Conservation (phyloP, 2,329 filamentous ascomycete genomes). For the Phialophora chinensis region DNA sequence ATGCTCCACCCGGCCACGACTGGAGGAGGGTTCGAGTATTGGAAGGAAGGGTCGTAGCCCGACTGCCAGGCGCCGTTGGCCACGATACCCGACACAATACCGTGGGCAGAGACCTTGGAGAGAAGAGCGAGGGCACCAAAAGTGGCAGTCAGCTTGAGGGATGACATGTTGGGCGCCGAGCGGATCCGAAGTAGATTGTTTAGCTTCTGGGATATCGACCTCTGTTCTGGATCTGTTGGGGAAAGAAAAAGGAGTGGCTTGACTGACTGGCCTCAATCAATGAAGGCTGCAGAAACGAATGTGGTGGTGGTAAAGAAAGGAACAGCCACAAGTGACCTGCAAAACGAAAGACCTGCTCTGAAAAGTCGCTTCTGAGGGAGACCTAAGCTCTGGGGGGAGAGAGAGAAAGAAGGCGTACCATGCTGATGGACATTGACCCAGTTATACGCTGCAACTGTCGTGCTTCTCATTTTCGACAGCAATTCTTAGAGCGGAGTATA, state of each 20-base stretch:
- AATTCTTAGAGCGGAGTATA: neutral
- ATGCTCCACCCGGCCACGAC: conserved; percentile 62
- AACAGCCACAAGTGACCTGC: conserved; percentile 29
- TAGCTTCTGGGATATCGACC: neutral
- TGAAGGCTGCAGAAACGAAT: conserved; percentile 33
- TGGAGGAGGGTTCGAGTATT: conserved; percentile 47
- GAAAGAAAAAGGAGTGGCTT: conserved; percentile 15
- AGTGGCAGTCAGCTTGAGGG: conserved; percentile 25
- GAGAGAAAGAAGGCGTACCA: neutral
- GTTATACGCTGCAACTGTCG: conserved; percentile 19
- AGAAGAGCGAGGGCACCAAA: conserved; percentile 42
- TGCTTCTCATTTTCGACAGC: neutral
- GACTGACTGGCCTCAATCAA: conserved; percentile 33
- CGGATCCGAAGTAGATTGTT: neutral
- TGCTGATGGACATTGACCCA: neutral
- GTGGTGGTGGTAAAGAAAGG: conserved; percentile 27
- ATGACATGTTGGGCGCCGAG: conserved; percentile 24
- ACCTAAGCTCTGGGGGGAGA: conserved; percentile 22
- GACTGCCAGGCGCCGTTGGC: conserved; percentile 46
- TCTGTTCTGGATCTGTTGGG: conserved; percentile 13
- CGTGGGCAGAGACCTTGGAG: conserved; percentile 49
- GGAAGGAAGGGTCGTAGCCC: conserved; percentile 51
- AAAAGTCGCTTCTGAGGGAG: conserved; percentile 20
- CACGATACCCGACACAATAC: conserved; percentile 47
- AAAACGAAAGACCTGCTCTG: conserved; percentile 37